phyloP scores from a whole-genome alignment of 208 protist genomes.

The Trypanosoma boissoni region DNA sequence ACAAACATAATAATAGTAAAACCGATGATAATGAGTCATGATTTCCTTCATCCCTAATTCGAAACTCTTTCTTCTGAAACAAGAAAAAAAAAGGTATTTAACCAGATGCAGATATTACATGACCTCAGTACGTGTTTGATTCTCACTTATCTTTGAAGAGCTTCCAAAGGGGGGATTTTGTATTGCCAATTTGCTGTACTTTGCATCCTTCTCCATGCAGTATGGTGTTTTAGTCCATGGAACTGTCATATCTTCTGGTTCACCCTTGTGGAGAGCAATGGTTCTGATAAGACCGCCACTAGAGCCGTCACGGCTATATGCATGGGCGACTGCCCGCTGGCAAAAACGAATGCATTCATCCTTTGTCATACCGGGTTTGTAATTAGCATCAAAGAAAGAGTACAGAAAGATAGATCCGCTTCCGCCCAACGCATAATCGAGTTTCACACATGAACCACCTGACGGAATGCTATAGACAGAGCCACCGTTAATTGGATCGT shows the following conservation, averaged over 20 bases:
- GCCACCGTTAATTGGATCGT: conserved; percentile 95
- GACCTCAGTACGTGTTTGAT: conserved; percentile 40
- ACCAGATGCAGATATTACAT: conserved; percentile 13
- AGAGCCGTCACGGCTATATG: conserved; percentile 98
- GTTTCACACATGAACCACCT: conserved; percentile 91
- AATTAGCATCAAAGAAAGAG: conserved; percentile 98
- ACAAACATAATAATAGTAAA: conserved; percentile 4
- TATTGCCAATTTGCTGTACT: conserved; percentile 60
- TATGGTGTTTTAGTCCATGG: conserved; percentile 86
- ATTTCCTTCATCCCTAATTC: not conserved
- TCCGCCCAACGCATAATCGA: conserved; percentile 95
- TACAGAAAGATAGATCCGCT: conserved; percentile 98
- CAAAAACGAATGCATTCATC: conserved; percentile 96
- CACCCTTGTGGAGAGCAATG: conserved; percentile 81
- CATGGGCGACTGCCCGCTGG: conserved; percentile 93
- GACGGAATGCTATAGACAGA: conserved; percentile 96
- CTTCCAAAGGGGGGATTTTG: conserved; percentile 81
- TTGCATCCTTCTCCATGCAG: conserved; percentile 89
- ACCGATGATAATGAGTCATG: conserved; percentile 5
- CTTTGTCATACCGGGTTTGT: conserved; percentile 95
- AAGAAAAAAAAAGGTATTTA: conserved; percentile 1
- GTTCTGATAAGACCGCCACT: conserved; percentile 97
- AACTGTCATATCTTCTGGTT: conserved; percentile 79
- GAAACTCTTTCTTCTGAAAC: not conserved
- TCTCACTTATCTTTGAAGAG: conserved; percentile 60